Percentiles rank a stretch among this genome's conserved stretches.
Evolutionary conservation across 2,329 filamentous ascomycete species (phyloP).

Genomic region (Alternaria conjuncta): DNA sequence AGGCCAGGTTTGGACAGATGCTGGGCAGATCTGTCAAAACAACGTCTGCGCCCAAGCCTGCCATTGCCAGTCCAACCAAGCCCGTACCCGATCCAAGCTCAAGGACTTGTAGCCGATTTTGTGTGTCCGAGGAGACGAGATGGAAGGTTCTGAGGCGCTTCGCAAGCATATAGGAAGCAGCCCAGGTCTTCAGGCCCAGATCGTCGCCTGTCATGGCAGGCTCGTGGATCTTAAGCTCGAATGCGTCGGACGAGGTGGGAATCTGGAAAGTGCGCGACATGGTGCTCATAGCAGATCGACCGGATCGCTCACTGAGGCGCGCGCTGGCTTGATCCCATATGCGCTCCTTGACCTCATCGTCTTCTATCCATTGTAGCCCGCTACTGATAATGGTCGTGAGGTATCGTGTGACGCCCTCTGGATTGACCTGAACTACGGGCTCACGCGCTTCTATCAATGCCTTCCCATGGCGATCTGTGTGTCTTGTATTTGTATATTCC

Average conservation of each 20-base stretch:
- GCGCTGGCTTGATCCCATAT: slow-evolving; percentile 82
- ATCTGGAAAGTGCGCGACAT: slow-evolving; percentile 68
- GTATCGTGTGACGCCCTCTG: slow-evolving; percentile 66
- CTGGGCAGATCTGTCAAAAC: slow-evolving; percentile 80
- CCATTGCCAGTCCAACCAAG: slow-evolving; percentile 85
- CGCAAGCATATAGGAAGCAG: slow-evolving; percentile 84
- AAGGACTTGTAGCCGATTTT: slow-evolving; percentile 55
- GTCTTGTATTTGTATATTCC: slow-evolving; percentile 55
- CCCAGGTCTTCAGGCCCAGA: slow-evolving; percentile 94
- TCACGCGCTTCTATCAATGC: slow-evolving; percentile 16
- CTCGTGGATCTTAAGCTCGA: slow-evolving; percentile 76
- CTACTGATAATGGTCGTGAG: slow-evolving; percentile 73
- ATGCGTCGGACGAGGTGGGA: slow-evolving; percentile 50
- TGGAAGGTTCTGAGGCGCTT: slow-evolving; percentile 64
- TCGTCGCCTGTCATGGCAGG: slow-evolving; percentile 87
- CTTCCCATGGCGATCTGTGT: slow-evolving; percentile 23
- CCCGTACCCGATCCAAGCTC: slow-evolving; percentile 92
- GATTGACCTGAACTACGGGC: slow-evolving; percentile 48
- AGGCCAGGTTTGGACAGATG: slow-evolving; percentile 82
- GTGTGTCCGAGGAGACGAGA: slow-evolving; percentile 6
- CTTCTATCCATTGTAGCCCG: slow-evolving; percentile 70
- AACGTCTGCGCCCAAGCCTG: slow-evolving; percentile 71
- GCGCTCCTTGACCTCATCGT: slow-evolving; percentile 69
- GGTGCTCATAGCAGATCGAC: slow-evolving; percentile 71
- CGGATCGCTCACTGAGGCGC: slow-evolving; percentile 84